A percentile compares a stretch with the other conserved stretches of the same genome.
phyloP scores from a whole-genome alignment of 23 red algal species.

The Gracilaria domingensis region DNA sequence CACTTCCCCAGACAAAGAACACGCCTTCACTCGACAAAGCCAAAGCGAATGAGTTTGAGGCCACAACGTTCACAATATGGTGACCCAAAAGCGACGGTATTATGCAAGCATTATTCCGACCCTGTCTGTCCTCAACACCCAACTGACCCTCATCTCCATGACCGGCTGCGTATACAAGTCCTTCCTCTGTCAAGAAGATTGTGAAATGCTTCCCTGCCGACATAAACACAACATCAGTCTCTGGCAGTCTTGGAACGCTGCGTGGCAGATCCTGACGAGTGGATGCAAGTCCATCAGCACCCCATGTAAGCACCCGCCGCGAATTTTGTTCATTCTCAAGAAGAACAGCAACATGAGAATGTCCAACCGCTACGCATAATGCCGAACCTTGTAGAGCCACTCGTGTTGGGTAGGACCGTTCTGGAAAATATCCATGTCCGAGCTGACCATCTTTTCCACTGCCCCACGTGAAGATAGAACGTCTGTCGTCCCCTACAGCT shows the following conservation, averaged over 20 bases:
- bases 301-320: neutral
- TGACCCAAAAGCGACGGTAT: conserved; percentile 16
- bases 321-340: neutral
- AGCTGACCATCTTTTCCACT: conserved; percentile 21
- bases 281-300: conserved; percentile 20
- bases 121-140: conserved; percentile 20
- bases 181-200: neutral
- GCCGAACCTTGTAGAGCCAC: conserved; percentile 7
- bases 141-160: conserved; percentile 27
- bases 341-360: conserved; percentile 12
- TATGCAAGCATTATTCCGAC: conserved; percentile 13
- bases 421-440: conserved; percentile 24
- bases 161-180: conserved; percentile 11
- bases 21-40: conserved; percentile 4
- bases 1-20: conserved; percentile 29
- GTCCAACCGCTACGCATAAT: neutral
- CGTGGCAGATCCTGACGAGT: conserved; percentile 27
- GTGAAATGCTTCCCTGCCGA: conserved; percentile 14
- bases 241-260: neutral
- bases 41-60: conserved; percentile 4
- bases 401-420: neutral
- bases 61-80: conserved; percentile 19
- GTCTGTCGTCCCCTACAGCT: neutral
- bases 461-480: conserved; percentile 22
- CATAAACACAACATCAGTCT: neutral